These are phyloP conservation scores for Protea cynaroides DNA, from an alignment of 164 flowering plant species.

Conservation along the genomic window DNA sequence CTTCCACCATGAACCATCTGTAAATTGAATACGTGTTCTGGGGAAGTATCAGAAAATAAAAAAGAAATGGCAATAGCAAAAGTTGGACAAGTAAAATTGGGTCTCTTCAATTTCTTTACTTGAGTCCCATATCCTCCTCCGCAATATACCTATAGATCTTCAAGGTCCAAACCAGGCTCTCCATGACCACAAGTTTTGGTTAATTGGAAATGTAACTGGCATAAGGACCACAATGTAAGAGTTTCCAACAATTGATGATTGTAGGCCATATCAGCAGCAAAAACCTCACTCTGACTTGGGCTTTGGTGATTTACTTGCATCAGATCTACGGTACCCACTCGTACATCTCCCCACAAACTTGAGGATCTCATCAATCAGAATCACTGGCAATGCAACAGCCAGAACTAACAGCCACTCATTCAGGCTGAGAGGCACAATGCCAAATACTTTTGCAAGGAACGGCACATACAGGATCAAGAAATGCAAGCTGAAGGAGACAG, in stretches of 20 bases:
- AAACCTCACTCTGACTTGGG: constrained; percentile 35
- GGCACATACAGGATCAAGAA: constrained; percentile 81
- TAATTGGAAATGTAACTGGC: neutral
- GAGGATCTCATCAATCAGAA: constrained; percentile 71
- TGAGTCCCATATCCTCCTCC: neutral
- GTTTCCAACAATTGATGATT: no score
- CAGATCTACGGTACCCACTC: constrained; percentile 19
- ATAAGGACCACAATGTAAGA: neutral
- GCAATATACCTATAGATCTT: constrained; percentile 12
- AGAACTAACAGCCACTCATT: constrained; percentile 80
- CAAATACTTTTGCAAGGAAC: constrained; percentile 70
- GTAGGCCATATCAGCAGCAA: no score
- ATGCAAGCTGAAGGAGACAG: constrained; percentile 76
- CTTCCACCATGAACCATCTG: no score
- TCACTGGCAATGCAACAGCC: constrained; percentile 62
- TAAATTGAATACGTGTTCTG: neutral
- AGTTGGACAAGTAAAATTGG: neutral
- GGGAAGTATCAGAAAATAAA: neutral
- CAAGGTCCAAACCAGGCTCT: neutral
- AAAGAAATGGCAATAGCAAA: neutral
- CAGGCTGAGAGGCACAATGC: constrained; percentile 78
- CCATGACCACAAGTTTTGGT: neutral
- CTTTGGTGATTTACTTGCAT: constrained; percentile 23
- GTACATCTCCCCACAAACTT: constrained; percentile 67
- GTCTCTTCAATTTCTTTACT: neutral